Percentiles rank a stretch among this genome's conserved stretches.
phyloP scores from a whole-genome alignment of 345 rosid genomes.

The Brassica nigra region DNA sequence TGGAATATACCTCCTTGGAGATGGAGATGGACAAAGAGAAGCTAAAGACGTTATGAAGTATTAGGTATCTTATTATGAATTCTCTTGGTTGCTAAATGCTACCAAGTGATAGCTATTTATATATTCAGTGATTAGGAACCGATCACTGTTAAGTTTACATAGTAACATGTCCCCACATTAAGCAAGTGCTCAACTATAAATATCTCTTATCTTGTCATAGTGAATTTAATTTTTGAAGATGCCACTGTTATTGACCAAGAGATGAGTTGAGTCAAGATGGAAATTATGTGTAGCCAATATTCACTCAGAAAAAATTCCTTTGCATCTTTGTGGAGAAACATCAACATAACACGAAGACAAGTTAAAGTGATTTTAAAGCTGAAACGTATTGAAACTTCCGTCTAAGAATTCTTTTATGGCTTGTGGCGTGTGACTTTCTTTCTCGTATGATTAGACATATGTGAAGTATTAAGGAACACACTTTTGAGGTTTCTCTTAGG shows the following conservation, averaged over 20 bases:
- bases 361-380: neutral
- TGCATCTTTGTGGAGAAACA: slow-evolving; percentile 20
- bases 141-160: slow-evolving; percentile 5
- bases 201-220: neutral
- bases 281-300: neutral
- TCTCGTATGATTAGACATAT: slow-evolving; percentile 17
- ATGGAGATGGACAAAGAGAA: slow-evolving; percentile 5
- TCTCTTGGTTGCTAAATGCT: slow-evolving; percentile 15
- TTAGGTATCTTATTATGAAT: neutral
- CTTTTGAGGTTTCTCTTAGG: neutral
- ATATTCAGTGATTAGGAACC: slow-evolving; percentile 7
- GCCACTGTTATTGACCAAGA: slow-evolving; percentile 17
- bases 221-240: neutral
- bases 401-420: neutral
- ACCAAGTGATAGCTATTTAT: neutral
- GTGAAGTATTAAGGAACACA: slow-evolving; percentile 7
- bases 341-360: neutral
- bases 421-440: slow-evolving; percentile 16
- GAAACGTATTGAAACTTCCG: neutral
- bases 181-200: slow-evolving; percentile 10
- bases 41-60: neutral
- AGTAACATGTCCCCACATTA: slow-evolving; percentile 21
- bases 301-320: neutral
- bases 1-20: slow-evolving; percentile 17
- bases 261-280: neutral